These are phyloP conservation scores for Elsinoe arachidis DNA, from an alignment of 2,329 filamentous ascomycete genomes.

Conservation along the genomic window DNA sequence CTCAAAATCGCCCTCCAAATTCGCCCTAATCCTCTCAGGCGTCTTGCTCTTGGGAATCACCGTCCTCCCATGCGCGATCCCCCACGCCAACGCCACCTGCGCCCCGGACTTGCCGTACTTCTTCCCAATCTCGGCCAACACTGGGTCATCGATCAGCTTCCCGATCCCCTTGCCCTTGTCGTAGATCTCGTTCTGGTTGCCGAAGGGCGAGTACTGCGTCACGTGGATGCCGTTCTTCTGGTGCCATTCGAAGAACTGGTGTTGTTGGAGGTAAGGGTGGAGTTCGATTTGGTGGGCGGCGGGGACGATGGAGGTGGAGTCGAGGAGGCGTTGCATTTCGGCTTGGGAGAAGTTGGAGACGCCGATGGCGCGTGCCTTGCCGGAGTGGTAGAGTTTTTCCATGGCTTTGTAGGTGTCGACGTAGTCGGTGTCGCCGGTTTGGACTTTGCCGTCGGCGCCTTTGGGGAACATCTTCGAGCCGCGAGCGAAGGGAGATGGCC, in stretches of 20 bases:
- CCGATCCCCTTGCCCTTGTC: constrained; percentile 33
- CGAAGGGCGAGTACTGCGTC: constrained; percentile 48
- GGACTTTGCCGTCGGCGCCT: constrained; percentile 33
- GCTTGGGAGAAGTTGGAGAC: constrained; percentile 45
- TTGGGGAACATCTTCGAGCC: constrained; percentile 42
- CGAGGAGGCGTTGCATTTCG: constrained; percentile 41
- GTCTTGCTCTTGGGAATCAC: constrained; percentile 48
- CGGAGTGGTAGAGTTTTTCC: constrained; percentile 24
- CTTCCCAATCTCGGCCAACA: constrained; percentile 42
- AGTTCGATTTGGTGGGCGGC: constrained; percentile 40
- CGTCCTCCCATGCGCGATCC: constrained; percentile 41
- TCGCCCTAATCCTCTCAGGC: constrained; percentile 26
- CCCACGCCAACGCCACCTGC: constrained; percentile 49
- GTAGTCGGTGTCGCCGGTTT: constrained; percentile 39
- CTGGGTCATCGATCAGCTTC: constrained; percentile 45
- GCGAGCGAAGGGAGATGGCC: constrained; percentile 47
- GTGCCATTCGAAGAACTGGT: constrained; percentile 41
- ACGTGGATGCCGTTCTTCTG: constrained; percentile 44
- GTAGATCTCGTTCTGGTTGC: constrained; percentile 47
- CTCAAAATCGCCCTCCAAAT: constrained; percentile 46
- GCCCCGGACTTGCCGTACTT: constrained; percentile 44
- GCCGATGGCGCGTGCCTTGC: constrained; percentile 42
- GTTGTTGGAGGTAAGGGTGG: constrained; percentile 47
- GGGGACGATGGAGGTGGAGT: constrained; percentile 33
- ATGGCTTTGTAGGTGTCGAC: constrained; percentile 45